Evolutionary conservation across 768 basidiomycete genomes (phyloP), one percentile per base, ranked within the genome.

Genomic region (Exidia glandulosa): DNA sequence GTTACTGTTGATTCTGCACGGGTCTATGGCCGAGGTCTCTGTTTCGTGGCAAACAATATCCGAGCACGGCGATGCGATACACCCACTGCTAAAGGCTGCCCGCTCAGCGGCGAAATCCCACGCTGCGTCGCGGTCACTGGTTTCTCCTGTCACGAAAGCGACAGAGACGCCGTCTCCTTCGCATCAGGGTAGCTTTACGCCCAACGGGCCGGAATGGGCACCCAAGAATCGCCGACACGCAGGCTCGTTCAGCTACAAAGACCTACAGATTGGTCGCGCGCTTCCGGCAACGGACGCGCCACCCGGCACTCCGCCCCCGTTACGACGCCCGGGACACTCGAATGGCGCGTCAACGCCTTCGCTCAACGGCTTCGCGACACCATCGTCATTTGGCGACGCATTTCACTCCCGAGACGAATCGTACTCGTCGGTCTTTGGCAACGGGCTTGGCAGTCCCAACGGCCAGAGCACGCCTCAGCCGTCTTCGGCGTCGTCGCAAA

Each of bases 241-340:
- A 4, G 94, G 94, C n/a, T 95, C 94, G 3, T 97, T 95, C 74
- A 95, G 94, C 62, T 85, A 80, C 29, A 88, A 91, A 68, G 94
- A 96, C 69, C 88, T 95, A 5, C 87, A 95, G 68, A 84, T 90
- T 57, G 94, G 94, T 41, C 90, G 86, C 71, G 77, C 81, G 59
- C 69, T 90, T 56, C 87, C 89, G 7, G 86, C 85, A n/a, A 81
- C 81, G 63, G 80, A 84, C 50, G 60, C 74, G 2, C 68, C 70
- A 2, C 71, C 67, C 1, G 66, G 64, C 12, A 7, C 62, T 60
- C 57, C 63, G 64, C 19, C 75, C 77, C 37, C 66, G 65, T 32
- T 67, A 69, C 71, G 79, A 45, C 80, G 82, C 37, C 74, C 78
- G 14, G 79, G 45, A 10, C 66, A 57, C 36, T 64, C 62, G n/a